These are phyloP conservation scores for Oldenlandia corymbosa DNA, from an alignment of 257 asterid species.

Conservation along the genomic window DNA sequence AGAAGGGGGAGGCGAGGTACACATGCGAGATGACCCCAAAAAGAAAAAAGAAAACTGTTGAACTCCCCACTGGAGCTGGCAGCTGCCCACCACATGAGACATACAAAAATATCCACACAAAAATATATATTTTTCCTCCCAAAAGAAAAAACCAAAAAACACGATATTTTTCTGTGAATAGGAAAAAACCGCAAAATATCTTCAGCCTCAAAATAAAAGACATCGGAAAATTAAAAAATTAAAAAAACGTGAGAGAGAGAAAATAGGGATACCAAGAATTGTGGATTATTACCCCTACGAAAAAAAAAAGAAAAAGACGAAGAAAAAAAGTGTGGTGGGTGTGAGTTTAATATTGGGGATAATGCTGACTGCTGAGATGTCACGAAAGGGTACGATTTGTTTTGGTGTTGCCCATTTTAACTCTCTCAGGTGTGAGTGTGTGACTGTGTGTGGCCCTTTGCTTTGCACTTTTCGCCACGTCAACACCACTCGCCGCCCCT, in stretches of 20 bases:
- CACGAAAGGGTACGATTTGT: too few species aligned
- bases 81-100: background rate
- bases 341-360: background rate
- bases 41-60: too few species aligned
- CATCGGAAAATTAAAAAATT: too few species aligned
- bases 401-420: too few species aligned
- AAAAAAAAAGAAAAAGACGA: too few species aligned
- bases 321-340: constrained; percentile 18
- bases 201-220: constrained; percentile 19
- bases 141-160: background rate
- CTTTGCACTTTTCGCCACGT: constrained; percentile 62
- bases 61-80: background rate
- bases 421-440: background rate
- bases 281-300: too few species aligned
- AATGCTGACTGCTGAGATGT: too few species aligned
- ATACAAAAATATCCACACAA: constrained; percentile 15
- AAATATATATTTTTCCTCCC: constrained; percentile 9
- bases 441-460: constrained; percentile 9
- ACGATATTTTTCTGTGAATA: constrained; percentile 15
- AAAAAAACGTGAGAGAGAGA: background rate
- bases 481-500: constrained; percentile 47
- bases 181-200: constrained; percentile 26
- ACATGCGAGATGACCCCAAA: too few species aligned
- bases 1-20: too few species aligned
- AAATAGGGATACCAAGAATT: constrained; percentile 15